These are phyloP conservation scores for Alnus rubra DNA, from an alignment of 306 rosid species.

Conservation along the genomic window DNA sequence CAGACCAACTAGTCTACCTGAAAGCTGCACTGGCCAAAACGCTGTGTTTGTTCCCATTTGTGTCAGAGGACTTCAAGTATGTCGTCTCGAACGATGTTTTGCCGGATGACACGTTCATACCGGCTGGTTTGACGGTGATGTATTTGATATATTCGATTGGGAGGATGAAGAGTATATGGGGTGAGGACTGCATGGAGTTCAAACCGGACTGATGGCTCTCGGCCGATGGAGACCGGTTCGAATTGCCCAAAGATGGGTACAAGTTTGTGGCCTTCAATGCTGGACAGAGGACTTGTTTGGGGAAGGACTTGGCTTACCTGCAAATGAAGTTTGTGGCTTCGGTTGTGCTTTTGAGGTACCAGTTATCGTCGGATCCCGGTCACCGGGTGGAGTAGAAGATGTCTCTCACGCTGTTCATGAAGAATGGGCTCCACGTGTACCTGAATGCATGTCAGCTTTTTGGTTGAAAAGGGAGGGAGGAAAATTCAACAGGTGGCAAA, in stretches of 20 bases:
- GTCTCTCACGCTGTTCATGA: constrained; percentile 90
- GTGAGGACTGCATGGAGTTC: constrained; percentile 88
- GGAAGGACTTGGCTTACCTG: constrained; percentile 61
- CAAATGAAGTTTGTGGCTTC: constrained; percentile 95
- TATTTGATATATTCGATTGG: constrained; percentile 87
- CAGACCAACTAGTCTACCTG: constrained; percentile 64
- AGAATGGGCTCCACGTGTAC: constrained; percentile 54
- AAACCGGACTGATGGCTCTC: constrained; percentile 92
- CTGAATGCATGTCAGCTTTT: constrained; percentile 49
- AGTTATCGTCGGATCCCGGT: constrained; percentile 71
- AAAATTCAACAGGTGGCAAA: no score
- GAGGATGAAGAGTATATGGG: constrained; percentile 91
- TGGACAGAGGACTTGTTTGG: constrained; percentile 64
- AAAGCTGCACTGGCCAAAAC: constrained; percentile 86
- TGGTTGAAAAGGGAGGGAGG: neutral
- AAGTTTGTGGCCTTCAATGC: constrained; percentile 90
- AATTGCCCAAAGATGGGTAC: constrained; percentile 69
- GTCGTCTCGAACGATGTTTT: constrained; percentile 66
- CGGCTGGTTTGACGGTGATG: constrained; percentile 89
- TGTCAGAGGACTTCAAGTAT: constrained; percentile 80
- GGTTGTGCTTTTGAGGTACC: constrained; percentile 78
- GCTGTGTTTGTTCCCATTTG: constrained; percentile 80
- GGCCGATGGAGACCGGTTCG: constrained; percentile 62
- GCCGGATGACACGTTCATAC: constrained; percentile 79
- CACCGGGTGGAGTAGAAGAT: constrained; percentile 85